Base-by-base conservation (phyloP, 2,329 filamentous ascomycete genomes). In the Sphaerulina musiva region DNA sequence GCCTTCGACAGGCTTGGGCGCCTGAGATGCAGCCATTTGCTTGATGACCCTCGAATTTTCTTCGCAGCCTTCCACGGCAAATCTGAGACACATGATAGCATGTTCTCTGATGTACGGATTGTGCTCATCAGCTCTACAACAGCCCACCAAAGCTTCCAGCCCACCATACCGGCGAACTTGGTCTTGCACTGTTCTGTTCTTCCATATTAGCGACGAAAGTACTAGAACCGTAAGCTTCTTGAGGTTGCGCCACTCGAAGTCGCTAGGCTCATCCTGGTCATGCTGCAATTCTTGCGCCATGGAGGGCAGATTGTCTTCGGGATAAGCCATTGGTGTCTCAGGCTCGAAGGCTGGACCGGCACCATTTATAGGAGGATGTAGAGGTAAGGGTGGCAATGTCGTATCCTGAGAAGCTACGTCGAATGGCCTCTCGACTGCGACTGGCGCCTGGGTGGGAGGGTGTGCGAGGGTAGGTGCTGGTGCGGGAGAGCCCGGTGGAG, bases 101-200 rank as follows among this genome's bases (percentile, higher is more conserved):
- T 91, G 87, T 70, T 97, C 92, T 65, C 92, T 89, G 59, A 95
- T 91, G 68, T 92, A 96, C 0, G 90, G 89, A 66, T 96, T 96
- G 72, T 95, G 84, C 62, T 92, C 89, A 67, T 97, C 92, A 68
- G 93, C 93, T 32, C 84, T 81, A 64, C 90, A 96, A 71, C 90
- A 95, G 66, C 90, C 90, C 12, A 96, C 80, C 17, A 97, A 79
- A 0, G 88, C 85, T 62, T 95, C 87, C 42, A 97, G 87, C 41
- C 92, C 92, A 60, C 89, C 87, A 64, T 92, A 82, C 46, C 84
- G 80, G 43, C 95, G 82, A 58, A 97, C 88, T 69, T 96, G 92
- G 63, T 86, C 83, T 71, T 97, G 92, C 0, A 96, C 91, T 7
- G 83, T 80, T 1, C 85, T 80, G 62, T 87, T 89, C 46, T 93